phyloP scores from a whole-genome alignment of 495 filamentous ascomycete species.

The Zalerion maritima region DNA sequence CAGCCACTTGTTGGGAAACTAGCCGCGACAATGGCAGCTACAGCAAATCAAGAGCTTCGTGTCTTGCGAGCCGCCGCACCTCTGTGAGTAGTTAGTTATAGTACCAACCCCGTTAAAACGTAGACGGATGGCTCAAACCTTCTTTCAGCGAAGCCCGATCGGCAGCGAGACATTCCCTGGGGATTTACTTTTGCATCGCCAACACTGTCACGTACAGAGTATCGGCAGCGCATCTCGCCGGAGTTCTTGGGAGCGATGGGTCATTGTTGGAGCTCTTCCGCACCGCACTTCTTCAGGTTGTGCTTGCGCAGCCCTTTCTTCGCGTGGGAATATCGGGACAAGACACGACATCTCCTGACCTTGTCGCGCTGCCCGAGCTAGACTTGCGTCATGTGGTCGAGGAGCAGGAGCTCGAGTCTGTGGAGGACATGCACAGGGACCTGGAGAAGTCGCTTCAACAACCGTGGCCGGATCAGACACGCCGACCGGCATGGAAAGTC shows the following conservation, averaged over 20 bases:
- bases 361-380: constrained; percentile 13
- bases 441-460: constrained; percentile 14
- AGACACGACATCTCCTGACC: constrained; percentile 14
- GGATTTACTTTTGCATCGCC: constrained; percentile 19
- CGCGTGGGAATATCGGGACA: constrained; percentile 17
- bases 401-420: constrained; percentile 2
- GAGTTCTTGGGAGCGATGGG: too few relatives aligned
- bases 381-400: constrained; percentile 17
- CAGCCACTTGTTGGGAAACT: too few relatives aligned
- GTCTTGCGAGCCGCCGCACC: too few relatives aligned
- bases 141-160: constrained; percentile 13
- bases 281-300: constrained; percentile 15
- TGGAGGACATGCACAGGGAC: constrained; percentile 6
- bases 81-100: too few relatives aligned
- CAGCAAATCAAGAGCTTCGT: too few relatives aligned
- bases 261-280: constrained; percentile 7
- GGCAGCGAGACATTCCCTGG: constrained; percentile 15
- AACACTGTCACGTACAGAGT: constrained; percentile 18
- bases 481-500: constrained; percentile 19
- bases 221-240: constrained; percentile 1
- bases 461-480: constrained; percentile 9
- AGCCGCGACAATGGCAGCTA: too few relatives aligned
- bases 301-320: constrained; percentile 16
- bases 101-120: too few relatives aligned
- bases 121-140: too few relatives aligned